Conservation (phyloP, 345 rosid species). For the Acer yangbiense region DNA sequence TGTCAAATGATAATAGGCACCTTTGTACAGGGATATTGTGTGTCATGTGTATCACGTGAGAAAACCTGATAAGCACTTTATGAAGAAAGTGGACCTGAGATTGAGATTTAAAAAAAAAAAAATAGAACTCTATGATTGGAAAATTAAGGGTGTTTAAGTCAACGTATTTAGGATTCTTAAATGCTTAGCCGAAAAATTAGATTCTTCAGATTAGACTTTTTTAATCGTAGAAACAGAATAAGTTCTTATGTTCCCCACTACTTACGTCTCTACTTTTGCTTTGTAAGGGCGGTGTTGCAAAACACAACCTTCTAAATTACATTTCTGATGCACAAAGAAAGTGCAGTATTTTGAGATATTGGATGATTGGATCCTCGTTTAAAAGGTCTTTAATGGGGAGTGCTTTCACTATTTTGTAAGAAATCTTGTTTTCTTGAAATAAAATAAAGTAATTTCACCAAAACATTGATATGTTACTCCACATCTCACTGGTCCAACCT, state of each 20-base stretch:
- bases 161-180: not conserved
- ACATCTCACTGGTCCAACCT: not conserved
- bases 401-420: not conserved
- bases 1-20: not conserved
- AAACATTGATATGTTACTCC: constrained; percentile 3
- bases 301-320: constrained; percentile 8
- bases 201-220: constrained; percentile 10
- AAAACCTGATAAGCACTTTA: not conserved
- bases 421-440: constrained; percentile 9
- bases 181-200: constrained; percentile 1
- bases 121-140: not conserved
- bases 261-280: not conserved
- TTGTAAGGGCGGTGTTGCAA: not conserved
- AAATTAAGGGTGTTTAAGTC: not conserved
- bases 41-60: not conserved
- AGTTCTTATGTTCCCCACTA: constrained; percentile 9
- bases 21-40: not conserved
- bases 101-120: not conserved
- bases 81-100: not conserved
- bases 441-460: not conserved
- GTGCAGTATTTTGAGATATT: not conserved
- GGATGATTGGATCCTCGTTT: not conserved
- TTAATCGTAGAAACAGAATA: constrained; percentile 10
- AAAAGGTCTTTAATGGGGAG: not conserved
- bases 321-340: constrained; percentile 12